Evolutionary conservation across 768 basidiomycete genomes (phyloP), one percentile per base, ranked within the genome.

Genomic region (Tricholoma terreum): DNA sequence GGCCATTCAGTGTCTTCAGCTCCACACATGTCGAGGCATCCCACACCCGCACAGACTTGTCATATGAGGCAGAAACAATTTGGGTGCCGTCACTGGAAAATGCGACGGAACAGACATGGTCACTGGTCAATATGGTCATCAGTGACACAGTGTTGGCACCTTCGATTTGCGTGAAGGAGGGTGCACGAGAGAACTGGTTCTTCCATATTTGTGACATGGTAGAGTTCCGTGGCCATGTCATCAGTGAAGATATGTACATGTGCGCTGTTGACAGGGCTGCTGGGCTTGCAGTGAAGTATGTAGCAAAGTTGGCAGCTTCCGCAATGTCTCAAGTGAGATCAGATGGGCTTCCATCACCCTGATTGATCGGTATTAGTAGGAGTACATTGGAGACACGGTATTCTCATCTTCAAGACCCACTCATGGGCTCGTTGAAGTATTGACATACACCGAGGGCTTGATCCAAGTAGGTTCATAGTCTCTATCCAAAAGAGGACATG

Each of bases 401-500:
- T 27, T 38, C 33, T 58, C 31, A 61, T 54, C 34, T 53, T 56
- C 17, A 9, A 33, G 4, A 61, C 46, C 49, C 62, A 63, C 22
- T 61, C 2, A 43, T 15, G 45, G 1, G 54, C 56, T 7, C 31
- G 14, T 40, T 54, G 58, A 56, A 67, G 63, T 59, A 64, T 65
- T 1, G 54, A n/a, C 55, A 21, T 52, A 59, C 67, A 66, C 24
- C 49, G 58, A 24, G n/a, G 17, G 11, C 51, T 14, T 3, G 52
- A 61, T 15, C 54, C 51, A 15, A 68, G 58, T 8, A 69, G 60
- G 54, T 67, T 65, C 68, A 69, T 69, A 14, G 64, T 63, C 50
- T 69, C 66, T 33, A 68, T 67, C 68, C 66, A 69, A 54, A 69
- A 66, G 1, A 69, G 58, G 1, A 60, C 57, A 42, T 36, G 58